Evolutionary conservation across 441 rosid species (phyloP).

Genomic region (Theobroma grandiflorum): DNA sequence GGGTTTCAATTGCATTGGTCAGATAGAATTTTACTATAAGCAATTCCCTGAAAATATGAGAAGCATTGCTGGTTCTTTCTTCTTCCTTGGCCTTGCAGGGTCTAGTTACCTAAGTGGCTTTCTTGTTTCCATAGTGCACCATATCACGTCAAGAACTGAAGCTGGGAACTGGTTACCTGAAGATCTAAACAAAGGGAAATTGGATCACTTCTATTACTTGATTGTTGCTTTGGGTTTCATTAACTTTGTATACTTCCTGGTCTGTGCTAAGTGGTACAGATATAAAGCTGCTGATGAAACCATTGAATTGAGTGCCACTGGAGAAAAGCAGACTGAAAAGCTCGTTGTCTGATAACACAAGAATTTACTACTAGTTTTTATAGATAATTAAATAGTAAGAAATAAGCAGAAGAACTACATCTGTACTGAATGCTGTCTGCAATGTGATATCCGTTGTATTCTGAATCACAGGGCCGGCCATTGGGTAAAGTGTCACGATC

Average conservation of each 20-base stretch:
- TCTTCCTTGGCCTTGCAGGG: constrained; percentile 32
- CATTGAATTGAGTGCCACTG: background rate
- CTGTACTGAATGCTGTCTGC: too few species aligned
- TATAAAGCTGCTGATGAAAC: constrained; percentile 33
- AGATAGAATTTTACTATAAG: constrained; percentile 51
- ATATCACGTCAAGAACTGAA: constrained; percentile 18
- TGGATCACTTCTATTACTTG: constrained; percentile 49
- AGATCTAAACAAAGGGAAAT: constrained; percentile 50
- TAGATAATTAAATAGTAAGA: too few species aligned
- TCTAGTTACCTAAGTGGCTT: constrained; percentile 43
- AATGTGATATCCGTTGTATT: too few species aligned
- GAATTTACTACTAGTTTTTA: background rate
- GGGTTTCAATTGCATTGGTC: constrained; percentile 37
- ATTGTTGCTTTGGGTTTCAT: constrained; percentile 42
- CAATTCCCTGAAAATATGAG: constrained; percentile 62
- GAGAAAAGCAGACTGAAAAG: background rate
- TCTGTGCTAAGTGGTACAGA: constrained; percentile 46
- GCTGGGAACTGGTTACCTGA: constrained; percentile 47
- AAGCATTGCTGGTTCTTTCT: constrained; percentile 48
- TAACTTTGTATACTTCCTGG: constrained; percentile 44
- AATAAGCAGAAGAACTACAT: too few species aligned
- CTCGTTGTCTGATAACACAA: background rate
- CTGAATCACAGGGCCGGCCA: too few species aligned
- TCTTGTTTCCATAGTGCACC: constrained; percentile 45
- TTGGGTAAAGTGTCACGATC: too few species aligned